A percentile compares a stretch with the other conserved stretches of the same genome.
phyloP scores from a whole-genome alignment of 768 basidiomycete species.

The Lentinula sp. region DNA sequence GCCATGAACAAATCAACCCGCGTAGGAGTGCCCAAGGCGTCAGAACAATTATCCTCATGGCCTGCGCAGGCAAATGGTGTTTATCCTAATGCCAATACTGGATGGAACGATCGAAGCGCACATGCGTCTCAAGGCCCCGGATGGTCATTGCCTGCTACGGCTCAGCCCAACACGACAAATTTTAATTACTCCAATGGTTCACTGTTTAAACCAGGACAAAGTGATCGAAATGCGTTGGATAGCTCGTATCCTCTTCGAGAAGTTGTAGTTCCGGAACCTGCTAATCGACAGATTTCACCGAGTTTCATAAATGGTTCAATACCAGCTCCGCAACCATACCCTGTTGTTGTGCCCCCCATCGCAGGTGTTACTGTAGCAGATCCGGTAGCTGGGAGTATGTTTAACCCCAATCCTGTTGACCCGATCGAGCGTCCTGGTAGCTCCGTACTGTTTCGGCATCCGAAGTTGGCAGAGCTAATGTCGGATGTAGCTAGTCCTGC shows the following conservation, averaged over 20 bases:
- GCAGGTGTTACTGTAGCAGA: not conserved
- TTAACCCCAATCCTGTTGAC: not conserved
- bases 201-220: not conserved
- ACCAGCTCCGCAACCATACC: not conserved
- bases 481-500: conserved; percentile 11
- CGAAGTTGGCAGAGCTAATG: conserved; percentile 27
- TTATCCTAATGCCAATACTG: not conserved
- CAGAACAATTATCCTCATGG: not conserved
- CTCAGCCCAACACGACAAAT: not conserved
- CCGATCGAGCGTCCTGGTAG: conserved; percentile 1
- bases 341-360: not conserved
- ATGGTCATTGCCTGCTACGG: not conserved
- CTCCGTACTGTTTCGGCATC: conserved; percentile 7
- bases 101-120: not conserved
- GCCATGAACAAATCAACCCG: not conserved
- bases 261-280: not conserved
- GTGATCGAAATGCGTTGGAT: not conserved
- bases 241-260: not conserved
- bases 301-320: not conserved
- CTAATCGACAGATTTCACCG: not conserved
- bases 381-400: not conserved
- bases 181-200: not conserved
- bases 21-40: not conserved
- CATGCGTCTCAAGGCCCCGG: not conserved
- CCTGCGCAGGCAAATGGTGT: not conserved